Base-by-base conservation (phyloP, 2,329 filamentous ascomycete species). In the Diaporthe batatas region DNA sequence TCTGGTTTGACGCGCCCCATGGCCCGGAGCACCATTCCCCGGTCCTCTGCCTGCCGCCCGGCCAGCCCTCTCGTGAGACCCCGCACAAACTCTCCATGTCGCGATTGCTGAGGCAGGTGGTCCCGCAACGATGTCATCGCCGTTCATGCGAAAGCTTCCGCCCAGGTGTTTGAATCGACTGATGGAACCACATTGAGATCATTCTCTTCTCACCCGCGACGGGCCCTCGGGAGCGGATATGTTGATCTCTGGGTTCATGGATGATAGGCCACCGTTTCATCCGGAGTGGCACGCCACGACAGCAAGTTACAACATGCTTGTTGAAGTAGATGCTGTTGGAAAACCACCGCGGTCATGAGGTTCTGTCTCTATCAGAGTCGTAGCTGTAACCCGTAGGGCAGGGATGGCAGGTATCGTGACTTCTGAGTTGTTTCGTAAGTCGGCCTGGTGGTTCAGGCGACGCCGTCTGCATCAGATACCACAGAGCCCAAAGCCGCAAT, bases 391-490 rank as follows among this genome's bases (percentile, higher is more conserved):
- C 16, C 34, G 36, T 42, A 18, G 49, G 36, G 36, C 34, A 6
- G 29, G 29, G 2, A 29, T 29, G 29, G 29, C 39, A 21, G 6
- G 10, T n/a, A 49, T 16, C 34, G 10, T 11, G 25, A 25, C 59
- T 57, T 36, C 8, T 36, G 23, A 25, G 21, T 21, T 12, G 44
- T 54, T 32, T 44, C 42, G 12, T 25, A 4, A 42, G 21, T 34
- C 18, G 29, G 32, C 64, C 21, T 36, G 44, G 23, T 21, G 53
- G n/a, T 21, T 36, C 25, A 34, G 12, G 21, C 3, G 42, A 39
- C 36, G 23, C 5, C 21, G 6, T 36, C 47, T 1, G 23, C 18
- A 36, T 76, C 75, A 79, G 34, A 81, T 73, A 5, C 80, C 77
- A 55, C 80, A 81, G 5, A 71, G 36, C 6, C 75, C 73, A 49